Base-by-base conservation (phyloP, 2,329 filamentous ascomycete genomes). In the Calonectria montana region DNA sequence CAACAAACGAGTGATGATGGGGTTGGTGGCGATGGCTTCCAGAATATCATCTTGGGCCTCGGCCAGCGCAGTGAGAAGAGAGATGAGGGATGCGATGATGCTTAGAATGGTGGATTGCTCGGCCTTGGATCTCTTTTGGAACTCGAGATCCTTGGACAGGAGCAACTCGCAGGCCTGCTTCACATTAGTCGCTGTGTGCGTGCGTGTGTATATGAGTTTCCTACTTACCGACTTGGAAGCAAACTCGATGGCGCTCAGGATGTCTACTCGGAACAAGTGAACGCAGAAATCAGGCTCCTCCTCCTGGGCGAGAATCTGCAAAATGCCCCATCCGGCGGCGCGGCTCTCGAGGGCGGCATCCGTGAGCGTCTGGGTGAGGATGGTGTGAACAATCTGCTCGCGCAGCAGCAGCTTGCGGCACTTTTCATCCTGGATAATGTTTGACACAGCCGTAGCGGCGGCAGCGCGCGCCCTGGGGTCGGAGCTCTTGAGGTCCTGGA, bases 221-320 rank as follows among this genome's bases (percentile, higher is more conserved):
- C 10, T 21, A 81, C 86, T 80, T 80, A 91, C 89, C 72, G 86
- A 85, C 65, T 86, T 86, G 63, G 87, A 83, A 16, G 90, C 90
- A 79, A 88, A 87, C 69, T 89, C 87, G 70, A 93, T 86, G 23
- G 91, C 90, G 31, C 89, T 90, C 71, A 93, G 78, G 16, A 92
- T 82, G 79, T 93, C 91, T 31, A 89, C 84, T 50, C 92, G 85
- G 77, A 88, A 93, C 69, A 94, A 81, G 75, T 93, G 91, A 23
- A 93, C 84, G 73, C 90, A 92, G 71, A 93, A 93, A 77, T 93
- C 91, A 15, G 88, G 84, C 76, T 92, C 91, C 80, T 93, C 92
- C 78, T 92, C 89, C 73, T 89, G 84, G 2, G 88, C 89, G 65
- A 94, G 84, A 48, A 90, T 87, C 74, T 88, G 87, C 65, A 94